Evolutionary conservation across 306 rosid species (phyloP).

Genomic region (Datisca glomerata): DNA sequence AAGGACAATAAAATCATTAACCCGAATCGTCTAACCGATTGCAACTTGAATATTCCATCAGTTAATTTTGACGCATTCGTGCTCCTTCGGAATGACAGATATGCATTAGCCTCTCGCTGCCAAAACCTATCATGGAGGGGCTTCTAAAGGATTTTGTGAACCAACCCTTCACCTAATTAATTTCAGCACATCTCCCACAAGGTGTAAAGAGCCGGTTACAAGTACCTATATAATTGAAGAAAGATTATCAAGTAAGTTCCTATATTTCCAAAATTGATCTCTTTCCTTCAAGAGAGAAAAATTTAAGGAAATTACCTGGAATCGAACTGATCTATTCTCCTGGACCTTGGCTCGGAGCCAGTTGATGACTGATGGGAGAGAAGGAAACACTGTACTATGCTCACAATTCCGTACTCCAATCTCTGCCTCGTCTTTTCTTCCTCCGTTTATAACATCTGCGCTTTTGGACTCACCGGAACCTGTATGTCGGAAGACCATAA

Average conservation of each 20-base stretch:
- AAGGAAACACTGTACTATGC: conserved; percentile 69
- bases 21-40: no score
- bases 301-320: conserved; percentile 47
- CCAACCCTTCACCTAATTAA: conserved; percentile 52
- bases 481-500: conserved; percentile 11
- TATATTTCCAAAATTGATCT: no score
- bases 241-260: no score
- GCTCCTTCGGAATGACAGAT: no score
- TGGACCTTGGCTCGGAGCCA: conserved; percentile 69
- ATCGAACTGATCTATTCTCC: conserved; percentile 47
- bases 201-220: conserved; percentile 89
- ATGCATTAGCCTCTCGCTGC: no score
- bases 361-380: conserved; percentile 66
- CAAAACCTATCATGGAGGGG: no score
- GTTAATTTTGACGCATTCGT: no score
- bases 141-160: no score
- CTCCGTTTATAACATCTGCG: conserved; percentile 25
- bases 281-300: no score
- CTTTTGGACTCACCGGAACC: conserved; percentile 35
- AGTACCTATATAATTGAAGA: conserved; percentile 70
- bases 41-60: no score
- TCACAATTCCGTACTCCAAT: conserved; percentile 38
- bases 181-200: conserved; percentile 81
- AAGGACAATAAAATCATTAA: no score
- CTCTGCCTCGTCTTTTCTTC: conserved; percentile 41